Conservation (phyloP, 306 rosid species). For the Amphicarpaea edgeworthii region DNA sequence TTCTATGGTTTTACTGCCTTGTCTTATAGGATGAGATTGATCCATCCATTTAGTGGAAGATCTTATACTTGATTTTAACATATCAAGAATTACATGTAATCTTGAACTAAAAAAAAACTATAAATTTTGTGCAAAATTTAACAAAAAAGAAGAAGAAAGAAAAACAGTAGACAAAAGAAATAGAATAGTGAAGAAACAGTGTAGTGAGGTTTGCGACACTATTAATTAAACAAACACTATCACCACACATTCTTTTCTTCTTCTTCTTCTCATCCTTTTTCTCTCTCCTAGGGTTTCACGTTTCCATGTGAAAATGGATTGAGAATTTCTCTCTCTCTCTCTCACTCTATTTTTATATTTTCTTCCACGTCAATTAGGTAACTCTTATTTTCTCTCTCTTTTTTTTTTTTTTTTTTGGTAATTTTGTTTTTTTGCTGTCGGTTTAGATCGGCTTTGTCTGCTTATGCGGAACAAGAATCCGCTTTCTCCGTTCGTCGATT, state of each 20-base stretch:
- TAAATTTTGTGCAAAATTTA: background rate
- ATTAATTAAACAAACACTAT: constrained; percentile 36
- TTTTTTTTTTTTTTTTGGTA: background rate
- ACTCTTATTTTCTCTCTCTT: background rate
- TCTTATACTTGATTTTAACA: no score
- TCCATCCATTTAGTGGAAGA: no score
- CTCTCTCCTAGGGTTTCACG: constrained; percentile 41
- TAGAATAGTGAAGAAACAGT: constrained; percentile 1
- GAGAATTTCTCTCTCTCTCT: constrained; percentile 18
- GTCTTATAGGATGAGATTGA: no score
- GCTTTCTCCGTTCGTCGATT: background rate
- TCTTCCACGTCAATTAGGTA: constrained; percentile 42
- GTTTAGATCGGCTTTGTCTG: constrained; percentile 50
- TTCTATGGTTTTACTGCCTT: no score
- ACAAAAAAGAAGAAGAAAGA: background rate
- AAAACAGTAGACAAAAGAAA: background rate
- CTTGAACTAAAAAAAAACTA: no score
- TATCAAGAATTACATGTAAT: no score
- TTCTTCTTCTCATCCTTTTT: constrained; percentile 30
- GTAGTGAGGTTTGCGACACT: constrained; percentile 9
- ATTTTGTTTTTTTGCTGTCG: constrained; percentile 42
- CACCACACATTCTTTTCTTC: background rate
- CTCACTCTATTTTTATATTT: background rate
- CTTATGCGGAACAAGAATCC: background rate
- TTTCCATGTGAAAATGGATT: constrained; percentile 34